These are phyloP conservation scores for Nemophila menziesii DNA, from an alignment of 257 asterid species.

Conservation along the genomic window DNA sequence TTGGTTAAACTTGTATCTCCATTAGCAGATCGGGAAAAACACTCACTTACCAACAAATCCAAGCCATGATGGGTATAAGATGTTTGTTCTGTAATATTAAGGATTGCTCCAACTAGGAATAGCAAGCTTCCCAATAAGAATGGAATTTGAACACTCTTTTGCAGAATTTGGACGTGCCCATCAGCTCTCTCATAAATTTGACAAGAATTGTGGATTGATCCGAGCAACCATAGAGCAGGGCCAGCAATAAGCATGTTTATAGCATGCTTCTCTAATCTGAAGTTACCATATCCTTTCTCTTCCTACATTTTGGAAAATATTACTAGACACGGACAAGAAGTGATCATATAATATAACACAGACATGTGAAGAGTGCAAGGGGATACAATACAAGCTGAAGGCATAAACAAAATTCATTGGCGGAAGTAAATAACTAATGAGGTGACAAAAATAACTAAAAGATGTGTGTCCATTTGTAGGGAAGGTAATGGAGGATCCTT, in stretches of 20 bases:
- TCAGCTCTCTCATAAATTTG: conserved; percentile 86
- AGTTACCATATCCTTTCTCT: conserved; percentile 34
- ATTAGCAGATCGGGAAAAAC: background rate
- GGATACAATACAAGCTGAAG: too few species aligned
- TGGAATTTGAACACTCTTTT: conserved; percentile 58
- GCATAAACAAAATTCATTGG: too few species aligned
- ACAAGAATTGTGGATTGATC: conserved; percentile 73
- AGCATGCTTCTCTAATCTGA: conserved; percentile 37
- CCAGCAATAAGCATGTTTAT: conserved; percentile 67
- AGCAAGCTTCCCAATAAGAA: conserved; percentile 62
- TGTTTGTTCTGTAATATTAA: conserved; percentile 36
- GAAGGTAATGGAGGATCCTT: too few species aligned
- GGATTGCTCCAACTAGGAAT: conserved; percentile 49
- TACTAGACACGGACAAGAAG: background rate
- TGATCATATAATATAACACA: background rate
- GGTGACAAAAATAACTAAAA: too few species aligned
- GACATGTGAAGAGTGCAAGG: too few species aligned
- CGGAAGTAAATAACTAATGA: too few species aligned
- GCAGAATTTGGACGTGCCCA: conserved; percentile 71
- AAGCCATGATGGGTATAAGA: conserved; percentile 35
- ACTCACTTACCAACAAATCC: conserved; percentile 33
- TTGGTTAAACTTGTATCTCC: background rate
- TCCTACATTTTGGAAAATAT: conserved; percentile 27
- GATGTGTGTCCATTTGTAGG: too few species aligned
- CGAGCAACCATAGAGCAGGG: conserved; percentile 61